Base-by-base conservation (phyloP, 1,139 yeast species). In the Kluyveromyces marxianus region DNA sequence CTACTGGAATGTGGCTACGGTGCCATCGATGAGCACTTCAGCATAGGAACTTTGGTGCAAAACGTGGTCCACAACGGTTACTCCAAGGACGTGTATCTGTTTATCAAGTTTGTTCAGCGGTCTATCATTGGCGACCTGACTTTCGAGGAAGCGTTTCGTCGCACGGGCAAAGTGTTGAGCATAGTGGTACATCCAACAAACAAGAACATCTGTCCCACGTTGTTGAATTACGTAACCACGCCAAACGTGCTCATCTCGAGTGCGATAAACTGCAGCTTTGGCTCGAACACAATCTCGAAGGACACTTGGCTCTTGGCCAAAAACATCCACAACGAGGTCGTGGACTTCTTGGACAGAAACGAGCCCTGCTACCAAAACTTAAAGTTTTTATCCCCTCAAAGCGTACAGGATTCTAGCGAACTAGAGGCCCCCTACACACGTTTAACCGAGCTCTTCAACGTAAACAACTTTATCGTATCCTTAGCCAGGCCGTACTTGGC, bases 231-330 rank as follows among this genome's bases (percentile, higher is more conserved):
- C 59, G 79, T 92, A 39, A 90, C 98, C 0, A 88, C 97, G 0
- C 98, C 98, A 1, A 89, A 92, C 64, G 96, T 90, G 7, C 75
- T 92, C 5, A 84, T 92, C 10, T 80, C 95, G 81, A 85, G 96
- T 3, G 97, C 70, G 2, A 63, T 69, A 4, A 64, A 63, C 46
- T 83, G 85, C 7, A 77, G 83, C 6, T 74, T 79, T 40, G 85
- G 85, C 3, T 76, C 83, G 0, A 83, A 82, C 2, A 83, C 80
- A 2, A 65, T 79, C 7, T 75, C 81, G 0, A 79, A 77, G 50
- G 74, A 77, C 48, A 81, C 87, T 7, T 69, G 77, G 50, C 66
- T 90, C 26, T 72, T 81, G 51, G 84, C 85, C 48, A 88, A 87
- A 58, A 86, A 87, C 59, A 68, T 79, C 52, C 71, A 78, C 43